Percentiles rank a stretch among this genome's conserved stretches.
Evolutionary conservation across 164 flowering plant genomes (phyloP).

Genomic region (Brasenia schreberi): DNA sequence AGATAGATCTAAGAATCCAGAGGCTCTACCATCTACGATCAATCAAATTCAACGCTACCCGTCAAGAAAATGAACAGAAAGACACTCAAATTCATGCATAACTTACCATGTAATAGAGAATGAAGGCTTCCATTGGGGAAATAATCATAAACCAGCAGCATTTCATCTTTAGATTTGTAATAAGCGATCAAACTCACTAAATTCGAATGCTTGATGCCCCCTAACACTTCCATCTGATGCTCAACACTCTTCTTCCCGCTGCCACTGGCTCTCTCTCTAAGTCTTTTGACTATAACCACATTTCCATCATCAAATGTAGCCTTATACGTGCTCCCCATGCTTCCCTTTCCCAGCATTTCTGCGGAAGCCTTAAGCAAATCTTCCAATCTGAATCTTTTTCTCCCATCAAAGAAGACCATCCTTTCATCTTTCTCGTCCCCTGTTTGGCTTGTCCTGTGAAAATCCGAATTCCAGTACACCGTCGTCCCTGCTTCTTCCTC

Average conservation of each 20-base stretch:
- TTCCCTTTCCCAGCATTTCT: conserved; percentile 48
- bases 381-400: conserved; percentile 21
- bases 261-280: conserved; percentile 15
- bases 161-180: conserved; percentile 29
- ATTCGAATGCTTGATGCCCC: conserved; percentile 29
- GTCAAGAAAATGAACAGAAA: background rate
- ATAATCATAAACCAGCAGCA: conserved; percentile 42
- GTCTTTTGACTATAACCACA: conserved; percentile 36
- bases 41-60: no score
- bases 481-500: background rate
- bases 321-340: conserved; percentile 39
- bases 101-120: conserved; percentile 41
- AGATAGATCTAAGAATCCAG: no score
- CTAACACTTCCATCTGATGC: conserved; percentile 24
- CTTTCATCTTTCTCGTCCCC: conserved; percentile 3
- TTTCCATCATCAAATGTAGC: conserved; percentile 26
- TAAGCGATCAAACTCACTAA: conserved; percentile 38
- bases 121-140: conserved; percentile 36
- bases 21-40: no score
- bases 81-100: background rate
- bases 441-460: background rate
- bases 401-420: conserved; percentile 28
- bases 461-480: background rate
- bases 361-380: conserved; percentile 42
- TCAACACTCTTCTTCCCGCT: conserved; percentile 11